Percentiles rank a stretch among this genome's conserved stretches.
Conservation (phyloP, 805 yeast species). For the Saccharomycopsis guyanensis region DNA sequence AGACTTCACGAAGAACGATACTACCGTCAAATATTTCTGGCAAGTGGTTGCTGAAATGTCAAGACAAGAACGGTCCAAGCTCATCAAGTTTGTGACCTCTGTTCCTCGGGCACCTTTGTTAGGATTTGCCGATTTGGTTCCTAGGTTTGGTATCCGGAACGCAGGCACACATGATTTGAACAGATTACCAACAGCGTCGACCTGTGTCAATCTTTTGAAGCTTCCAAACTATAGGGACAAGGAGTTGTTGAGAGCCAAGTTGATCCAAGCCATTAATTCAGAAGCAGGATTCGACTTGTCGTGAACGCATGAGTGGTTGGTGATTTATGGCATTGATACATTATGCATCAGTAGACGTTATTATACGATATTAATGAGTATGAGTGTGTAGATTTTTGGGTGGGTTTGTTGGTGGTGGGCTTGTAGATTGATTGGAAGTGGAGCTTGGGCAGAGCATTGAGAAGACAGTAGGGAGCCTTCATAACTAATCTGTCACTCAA, state of each 20-base stretch:
- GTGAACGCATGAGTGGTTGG: too few species aligned
- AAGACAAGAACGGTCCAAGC: slow-evolving; percentile 50
- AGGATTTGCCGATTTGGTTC: slow-evolving; percentile 70
- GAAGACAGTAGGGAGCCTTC: too few species aligned
- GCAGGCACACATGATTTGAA: slow-evolving; percentile 42
- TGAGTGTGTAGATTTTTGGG: background rate
- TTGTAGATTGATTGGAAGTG: too few species aligned
- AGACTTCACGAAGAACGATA: slow-evolving; percentile 47
- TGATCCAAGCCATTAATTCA: slow-evolving; percentile 70
- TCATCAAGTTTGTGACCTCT: slow-evolving; percentile 85
- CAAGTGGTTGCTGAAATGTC: slow-evolving; percentile 63
- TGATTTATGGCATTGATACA: background rate
- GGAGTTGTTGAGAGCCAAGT: slow-evolving; percentile 46
- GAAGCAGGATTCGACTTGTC: slow-evolving; percentile 86
- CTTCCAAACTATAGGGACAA: slow-evolving; percentile 75
- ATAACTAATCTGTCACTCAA: too few species aligned
- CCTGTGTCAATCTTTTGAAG: slow-evolving; percentile 83
- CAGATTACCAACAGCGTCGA: slow-evolving; percentile 84
- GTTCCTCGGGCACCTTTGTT: slow-evolving; percentile 86
- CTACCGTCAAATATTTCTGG: slow-evolving; percentile 67
- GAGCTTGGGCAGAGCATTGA: too few species aligned
- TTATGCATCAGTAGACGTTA: background rate
- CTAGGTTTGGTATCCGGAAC: slow-evolving; percentile 73
- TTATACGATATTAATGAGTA: background rate
- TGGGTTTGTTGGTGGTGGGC: background rate